phyloP scores from a whole-genome alignment of 2,329 filamentous ascomycete genomes.

The Pezizomycotina sp. region DNA sequence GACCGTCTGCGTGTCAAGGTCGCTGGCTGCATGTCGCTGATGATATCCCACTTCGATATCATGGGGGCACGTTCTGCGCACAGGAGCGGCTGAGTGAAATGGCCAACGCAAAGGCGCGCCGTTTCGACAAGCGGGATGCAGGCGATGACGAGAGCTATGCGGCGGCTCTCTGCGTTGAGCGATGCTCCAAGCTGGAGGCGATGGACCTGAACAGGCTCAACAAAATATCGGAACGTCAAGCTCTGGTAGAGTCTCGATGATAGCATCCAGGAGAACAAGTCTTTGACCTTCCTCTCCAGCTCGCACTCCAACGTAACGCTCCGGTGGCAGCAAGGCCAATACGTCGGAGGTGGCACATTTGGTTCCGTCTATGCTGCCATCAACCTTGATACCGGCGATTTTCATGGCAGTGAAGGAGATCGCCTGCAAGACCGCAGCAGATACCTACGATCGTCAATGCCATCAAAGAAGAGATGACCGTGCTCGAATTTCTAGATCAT shows the following conservation, averaged over 20 bases:
- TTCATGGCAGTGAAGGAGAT: constrained; percentile 99
- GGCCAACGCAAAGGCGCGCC: constrained; percentile 56
- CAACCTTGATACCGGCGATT: constrained; percentile 84
- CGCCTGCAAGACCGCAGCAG: constrained; percentile 83
- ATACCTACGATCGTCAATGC: constrained; percentile 88
- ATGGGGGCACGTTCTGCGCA: constrained; percentile 94
- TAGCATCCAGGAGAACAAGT: constrained; percentile 88
- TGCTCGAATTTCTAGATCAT: constrained; percentile 86
- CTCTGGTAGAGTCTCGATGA: constrained; percentile 83
- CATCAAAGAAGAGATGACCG: constrained; percentile 93
- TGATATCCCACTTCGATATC: constrained; percentile 98
- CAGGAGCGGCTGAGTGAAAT: constrained; percentile 82
- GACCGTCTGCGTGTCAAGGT: constrained; percentile 69
- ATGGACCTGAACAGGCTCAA: constrained; percentile 66
- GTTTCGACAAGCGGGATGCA: constrained; percentile 57
- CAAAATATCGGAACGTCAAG: constrained; percentile 73
- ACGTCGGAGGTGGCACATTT: constrained; percentile 90
- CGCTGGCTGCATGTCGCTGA: constrained; percentile 86
- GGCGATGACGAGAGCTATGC: constrained; percentile 75
- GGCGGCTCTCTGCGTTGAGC: constrained; percentile 55
- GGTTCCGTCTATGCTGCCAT: constrained; percentile 95
- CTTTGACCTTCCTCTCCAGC: constrained; percentile 80
- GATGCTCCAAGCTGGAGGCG: constrained; percentile 52
- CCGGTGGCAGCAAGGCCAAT: constrained; percentile 97
- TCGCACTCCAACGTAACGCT: constrained; percentile 89